Base-by-base conservation (phyloP, 1,139 yeast genomes). In the Spathaspora sp. region DNA sequence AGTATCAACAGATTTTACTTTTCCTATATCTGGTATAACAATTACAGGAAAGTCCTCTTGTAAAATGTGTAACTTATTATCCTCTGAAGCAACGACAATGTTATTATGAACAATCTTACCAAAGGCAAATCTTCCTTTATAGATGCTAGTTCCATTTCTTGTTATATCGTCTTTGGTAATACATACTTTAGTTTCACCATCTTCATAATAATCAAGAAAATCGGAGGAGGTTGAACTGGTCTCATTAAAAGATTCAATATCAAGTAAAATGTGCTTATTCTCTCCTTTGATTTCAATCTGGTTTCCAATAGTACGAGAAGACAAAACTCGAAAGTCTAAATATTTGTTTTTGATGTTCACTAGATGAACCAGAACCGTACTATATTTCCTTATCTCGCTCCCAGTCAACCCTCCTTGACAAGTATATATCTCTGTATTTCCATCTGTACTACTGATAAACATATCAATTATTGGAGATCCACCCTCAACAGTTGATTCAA, bases 361-460 rank as follows among this genome's bases (percentile, higher is more conserved):
- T 16, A 13, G 40, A 25, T n/a, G 8, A 6, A 20, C 17, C 17
- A 29, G 3, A 13, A 29, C 13, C 5, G 8, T 13, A 17, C 10
- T 18, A 26, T 50, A 52, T 26, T 55, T 60, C 42, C 61, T 52
- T 36, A 67, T 51, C 45, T 73, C 76, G 7, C 77, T 72, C 37
- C 70, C 64, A 18, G 65, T 63, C 49, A 67, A 64, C 2, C 76
- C 74, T 20, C 78, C 78, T 48, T 68, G 75, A 44, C 74, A 67
- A 3, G 65, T 50, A 24, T 63, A 54, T 8, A 72, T 16, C n/a
- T 55, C 55, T 2, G 46, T 38, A n/a, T 24, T 11, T 9, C 39
- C 42, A 23, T 40, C 23, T 7, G 17, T 29, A 2, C 16, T 16
- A n/a, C 8, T 16, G 2, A 34, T 11, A 17, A 57, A 56, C 11